Conservation (phyloP, 2,329 filamentous ascomycete genomes). For the Fusarium pseudograminearum region DNA sequence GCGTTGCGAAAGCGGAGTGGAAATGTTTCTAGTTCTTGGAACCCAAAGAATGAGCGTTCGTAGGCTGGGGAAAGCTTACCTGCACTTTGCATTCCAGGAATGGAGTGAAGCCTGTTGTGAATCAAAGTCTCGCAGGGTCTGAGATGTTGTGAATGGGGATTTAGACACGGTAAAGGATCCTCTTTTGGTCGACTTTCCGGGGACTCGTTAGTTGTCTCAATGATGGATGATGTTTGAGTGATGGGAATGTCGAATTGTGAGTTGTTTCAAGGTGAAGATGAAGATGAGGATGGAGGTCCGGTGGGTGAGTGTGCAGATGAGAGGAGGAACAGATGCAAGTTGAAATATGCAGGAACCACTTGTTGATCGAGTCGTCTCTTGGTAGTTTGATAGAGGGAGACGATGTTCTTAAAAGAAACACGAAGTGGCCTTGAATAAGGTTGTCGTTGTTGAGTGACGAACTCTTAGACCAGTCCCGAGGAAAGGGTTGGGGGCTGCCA, state of each 20-base stretch:
- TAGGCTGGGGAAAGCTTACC: constrained; percentile 42
- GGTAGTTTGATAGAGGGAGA: constrained; percentile 10
- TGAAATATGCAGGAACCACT: constrained; percentile 16
- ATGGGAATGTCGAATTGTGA: not conserved
- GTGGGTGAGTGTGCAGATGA: not conserved
- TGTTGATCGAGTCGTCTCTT: constrained; percentile 21
- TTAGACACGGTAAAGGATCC: constrained; percentile 18
- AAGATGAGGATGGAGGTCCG: not conserved
- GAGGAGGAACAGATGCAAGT: constrained; percentile 10
- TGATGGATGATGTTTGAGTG: not conserved
- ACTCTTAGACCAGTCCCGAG: constrained; percentile 36
- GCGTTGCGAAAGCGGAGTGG: constrained; percentile 18
- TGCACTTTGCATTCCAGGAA: constrained; percentile 48
- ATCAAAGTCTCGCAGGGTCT: constrained; percentile 37
- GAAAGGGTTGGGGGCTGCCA: constrained; percentile 42
- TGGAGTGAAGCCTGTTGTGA: constrained; percentile 36
- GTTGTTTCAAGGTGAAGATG: constrained; percentile 13
- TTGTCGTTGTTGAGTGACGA: constrained; percentile 38
- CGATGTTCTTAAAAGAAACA: constrained; percentile 28
- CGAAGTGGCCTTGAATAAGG: constrained; percentile 14
- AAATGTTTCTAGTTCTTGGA: constrained; percentile 13
- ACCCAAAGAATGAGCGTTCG: constrained; percentile 19
- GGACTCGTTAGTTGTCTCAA: constrained; percentile 6
- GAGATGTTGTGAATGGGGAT: constrained; percentile 34
- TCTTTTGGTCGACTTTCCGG: constrained; percentile 22